Percentiles rank a stretch among this genome's conserved stretches.
phyloP scores from a whole-genome alignment of 306 rosid species.

The Nissolia schottii region DNA sequence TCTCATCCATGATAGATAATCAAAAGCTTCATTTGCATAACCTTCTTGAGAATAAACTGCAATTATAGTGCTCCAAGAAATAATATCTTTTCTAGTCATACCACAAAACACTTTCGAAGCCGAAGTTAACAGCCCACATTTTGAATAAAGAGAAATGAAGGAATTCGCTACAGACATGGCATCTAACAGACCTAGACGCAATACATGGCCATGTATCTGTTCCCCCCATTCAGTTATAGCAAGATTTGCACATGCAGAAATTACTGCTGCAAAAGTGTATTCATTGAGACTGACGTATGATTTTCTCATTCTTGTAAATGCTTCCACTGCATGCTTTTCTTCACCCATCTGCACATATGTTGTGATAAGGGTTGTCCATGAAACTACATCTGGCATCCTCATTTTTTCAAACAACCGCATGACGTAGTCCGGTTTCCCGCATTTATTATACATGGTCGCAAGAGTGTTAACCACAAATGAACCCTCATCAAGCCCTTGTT shows the following conservation, averaged over 20 bases:
- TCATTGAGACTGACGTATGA: conserved; percentile 60
- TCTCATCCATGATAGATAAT: conserved; percentile 70
- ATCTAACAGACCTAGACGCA: conserved; percentile 49
- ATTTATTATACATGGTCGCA: conserved; percentile 69
- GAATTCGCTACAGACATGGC: conserved; percentile 68
- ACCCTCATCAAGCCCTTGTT: conserved; percentile 60
- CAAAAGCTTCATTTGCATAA: conserved; percentile 60
- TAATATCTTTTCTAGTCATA: conserved; percentile 55
- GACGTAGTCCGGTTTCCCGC: conserved; percentile 62
- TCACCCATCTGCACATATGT: conserved; percentile 48
- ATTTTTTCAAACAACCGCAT: conserved; percentile 52
- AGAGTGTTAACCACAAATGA: conserved; percentile 64
- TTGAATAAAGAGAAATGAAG: conserved; percentile 60
- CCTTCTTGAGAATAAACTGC: conserved; percentile 74
- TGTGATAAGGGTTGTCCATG: conserved; percentile 68
- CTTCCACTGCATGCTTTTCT: conserved; percentile 52
- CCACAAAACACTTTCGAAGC: conserved; percentile 54
- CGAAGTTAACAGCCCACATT: conserved; percentile 52
- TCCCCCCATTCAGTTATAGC: conserved; percentile 56
- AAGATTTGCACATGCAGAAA: conserved; percentile 66
- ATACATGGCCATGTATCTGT: conserved; percentile 55
- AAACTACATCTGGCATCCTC: conserved; percentile 66
- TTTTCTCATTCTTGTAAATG: conserved; percentile 57
- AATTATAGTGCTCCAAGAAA: conserved; percentile 87
- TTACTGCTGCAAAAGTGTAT: conserved; percentile 62